Percentiles rank a stretch among this genome's conserved stretches.
Conservation (phyloP, 805 yeast genomes). For the Jamesozyma lodderae region DNA sequence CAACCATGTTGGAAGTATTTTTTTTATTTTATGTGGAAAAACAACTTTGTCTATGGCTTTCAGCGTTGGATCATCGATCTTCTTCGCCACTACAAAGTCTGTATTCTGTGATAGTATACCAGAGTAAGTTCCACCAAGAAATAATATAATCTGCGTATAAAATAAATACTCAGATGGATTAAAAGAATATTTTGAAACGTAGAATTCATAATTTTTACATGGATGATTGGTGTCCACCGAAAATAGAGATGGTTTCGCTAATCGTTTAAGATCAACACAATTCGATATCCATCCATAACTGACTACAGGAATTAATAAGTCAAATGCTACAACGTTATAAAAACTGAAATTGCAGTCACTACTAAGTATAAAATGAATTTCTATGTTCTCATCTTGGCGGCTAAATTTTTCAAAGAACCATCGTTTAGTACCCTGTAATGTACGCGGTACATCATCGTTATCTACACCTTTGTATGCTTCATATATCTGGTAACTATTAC, state of each 20-base stretch:
- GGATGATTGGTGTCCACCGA: conserved; percentile 65
- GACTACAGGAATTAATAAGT: conserved; percentile 23
- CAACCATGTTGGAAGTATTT: conserved; percentile 76
- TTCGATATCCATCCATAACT: conserved; percentile 16
- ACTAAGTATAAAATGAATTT: conserved; percentile 19
- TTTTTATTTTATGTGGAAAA: conserved; percentile 25
- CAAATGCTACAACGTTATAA: conserved; percentile 20
- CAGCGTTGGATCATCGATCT: conserved; percentile 48
- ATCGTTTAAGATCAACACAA: conserved; percentile 13
- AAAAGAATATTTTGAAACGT: conserved; percentile 47
- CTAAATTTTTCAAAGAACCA: conserved; percentile 11
- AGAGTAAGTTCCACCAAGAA: conserved; percentile 54
- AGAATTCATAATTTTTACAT: conserved; percentile 50
- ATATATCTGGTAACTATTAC: conserved; percentile 1
- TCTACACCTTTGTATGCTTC: not conserved
- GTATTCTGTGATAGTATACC: conserved; percentile 1
- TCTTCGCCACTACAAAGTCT: conserved; percentile 47
- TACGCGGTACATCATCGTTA: no score
- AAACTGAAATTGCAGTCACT: conserved; percentile 14
- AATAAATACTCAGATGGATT: conserved; percentile 62
- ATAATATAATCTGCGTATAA: conserved; percentile 45
- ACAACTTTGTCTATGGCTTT: conserved; percentile 38
- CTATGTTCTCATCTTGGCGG: not conserved
- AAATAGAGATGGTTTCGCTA: conserved; percentile 29
- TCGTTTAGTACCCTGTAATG: not conserved